Evolutionary conservation across 2,329 filamentous ascomycete genomes (phyloP).

Genomic region (Dothistroma pini): DNA sequence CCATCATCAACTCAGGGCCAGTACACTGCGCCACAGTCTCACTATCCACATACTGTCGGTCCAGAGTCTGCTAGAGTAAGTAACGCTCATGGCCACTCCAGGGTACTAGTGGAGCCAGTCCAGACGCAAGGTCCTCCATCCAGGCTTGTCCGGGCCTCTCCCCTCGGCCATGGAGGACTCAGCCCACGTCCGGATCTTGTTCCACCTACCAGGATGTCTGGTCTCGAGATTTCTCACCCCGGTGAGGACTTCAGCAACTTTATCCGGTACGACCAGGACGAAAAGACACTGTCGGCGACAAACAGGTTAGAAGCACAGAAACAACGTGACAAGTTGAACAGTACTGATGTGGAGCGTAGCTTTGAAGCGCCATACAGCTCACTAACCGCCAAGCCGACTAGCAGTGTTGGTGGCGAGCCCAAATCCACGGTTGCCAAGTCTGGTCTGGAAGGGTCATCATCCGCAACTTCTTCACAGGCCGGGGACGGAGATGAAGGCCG

Average conservation of each 20-base stretch:
- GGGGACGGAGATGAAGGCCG: conserved; percentile 34
- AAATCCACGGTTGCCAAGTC: conserved; percentile 11
- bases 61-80: conserved; percentile 20
- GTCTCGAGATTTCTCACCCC: background rate
- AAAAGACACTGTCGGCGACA: conserved; percentile 8
- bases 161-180: conserved; percentile 10
- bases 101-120: conserved; percentile 2
- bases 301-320: conserved; percentile 26
- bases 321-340: background rate
- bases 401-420: conserved; percentile 1
- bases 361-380: conserved; percentile 8
- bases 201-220: conserved; percentile 6
- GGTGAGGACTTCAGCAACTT: conserved; percentile 28
- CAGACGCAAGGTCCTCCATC: background rate
- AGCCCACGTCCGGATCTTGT: conserved; percentile 19
- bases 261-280: conserved; percentile 32
- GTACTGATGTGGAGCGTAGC: conserved; percentile 24
- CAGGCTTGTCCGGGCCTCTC: conserved; percentile 2
- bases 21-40: conserved; percentile 11
- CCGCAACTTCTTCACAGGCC: conserved; percentile 13
- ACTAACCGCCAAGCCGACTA: background rate
- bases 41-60: conserved; percentile 5
- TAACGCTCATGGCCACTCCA: conserved; percentile 9
- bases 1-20: conserved; percentile 2
- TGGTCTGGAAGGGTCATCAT: conserved; percentile 11